A percentile compares a stretch with the other conserved stretches of the same genome.
Evolutionary conservation across 371 early-diverging fungal genomes (phyloP).

Genomic region (Catenaria anguillulae): DNA sequence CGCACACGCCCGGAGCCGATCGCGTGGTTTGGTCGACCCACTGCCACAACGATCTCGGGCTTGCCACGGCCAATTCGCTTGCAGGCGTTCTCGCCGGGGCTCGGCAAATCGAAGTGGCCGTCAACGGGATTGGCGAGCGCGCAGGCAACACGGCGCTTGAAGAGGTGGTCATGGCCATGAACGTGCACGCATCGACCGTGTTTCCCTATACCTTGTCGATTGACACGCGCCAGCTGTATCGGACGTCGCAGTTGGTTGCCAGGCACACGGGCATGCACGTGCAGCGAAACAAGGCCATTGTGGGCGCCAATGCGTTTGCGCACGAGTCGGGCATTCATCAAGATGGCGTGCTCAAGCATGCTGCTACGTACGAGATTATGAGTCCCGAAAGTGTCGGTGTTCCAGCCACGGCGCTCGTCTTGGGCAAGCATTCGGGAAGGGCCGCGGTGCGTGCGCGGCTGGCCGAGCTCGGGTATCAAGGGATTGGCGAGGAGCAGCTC

Average conservation of each 20-base stretch:
- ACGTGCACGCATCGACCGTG: slow-evolving; percentile 63
- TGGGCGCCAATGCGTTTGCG: slow-evolving; percentile 91
- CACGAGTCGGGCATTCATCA: slow-evolving; percentile 97
- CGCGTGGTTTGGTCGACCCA: slow-evolving; percentile 73
- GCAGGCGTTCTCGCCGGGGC: slow-evolving; percentile 80
- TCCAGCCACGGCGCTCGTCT: slow-evolving; percentile 60
- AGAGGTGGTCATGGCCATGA: slow-evolving; percentile 85
- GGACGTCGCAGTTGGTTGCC: slow-evolving; percentile 75
- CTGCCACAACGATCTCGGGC: slow-evolving; percentile 92
- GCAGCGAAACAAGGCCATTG: slow-evolving; percentile 94
- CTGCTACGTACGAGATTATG: slow-evolving; percentile 89
- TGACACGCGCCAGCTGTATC: slow-evolving; percentile 71
- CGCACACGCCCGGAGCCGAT: slow-evolving; percentile 57
- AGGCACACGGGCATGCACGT: slow-evolving; percentile 79
- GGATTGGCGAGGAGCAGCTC: slow-evolving; percentile 42
- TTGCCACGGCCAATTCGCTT: slow-evolving; percentile 90
- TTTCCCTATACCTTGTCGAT: slow-evolving; percentile 78
- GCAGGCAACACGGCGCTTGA: slow-evolving; percentile 90
- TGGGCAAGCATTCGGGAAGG: slow-evolving; percentile 92
- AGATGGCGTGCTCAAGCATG: slow-evolving; percentile 90
- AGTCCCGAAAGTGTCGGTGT: slow-evolving; percentile 79
- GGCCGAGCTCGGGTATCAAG: slow-evolving; percentile 62
- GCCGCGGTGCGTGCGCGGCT: slow-evolving; percentile 76
- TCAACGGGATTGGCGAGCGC: slow-evolving; percentile 95
- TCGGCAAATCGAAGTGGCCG: slow-evolving; percentile 89